Base-by-base conservation (phyloP, 2,329 filamentous ascomycete species). In the Penicillium thymicola region DNA sequence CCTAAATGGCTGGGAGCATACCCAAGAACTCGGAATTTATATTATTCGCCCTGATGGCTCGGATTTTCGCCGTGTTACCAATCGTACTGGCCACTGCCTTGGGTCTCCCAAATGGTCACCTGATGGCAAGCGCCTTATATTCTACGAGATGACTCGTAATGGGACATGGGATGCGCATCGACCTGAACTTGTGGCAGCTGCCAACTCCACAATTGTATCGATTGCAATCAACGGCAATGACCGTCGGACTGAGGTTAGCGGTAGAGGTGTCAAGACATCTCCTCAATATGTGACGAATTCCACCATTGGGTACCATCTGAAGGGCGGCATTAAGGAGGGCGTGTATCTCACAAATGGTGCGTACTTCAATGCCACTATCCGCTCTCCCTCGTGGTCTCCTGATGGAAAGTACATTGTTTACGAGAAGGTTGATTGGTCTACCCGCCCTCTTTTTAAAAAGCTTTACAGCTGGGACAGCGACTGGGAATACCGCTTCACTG, bases 401-500 rank as follows among this genome's bases (percentile, higher is more conserved):
- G 72, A 76, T 16, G 66, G 66, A 16, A 64, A 61, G 21, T 44
- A 56, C 9, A 41, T 68, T 5, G 58, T 69, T 23, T 74, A 68
- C 25, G 62, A 66, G 28, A 63, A 62, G 40, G 57, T 54, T 2
- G 58, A 48, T 16, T 75, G 68, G 65, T 58, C 65, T 4, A 60
- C 65, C 10, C 74, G 75, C 4, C 61, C 70, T 1, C 67, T 72
- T 50, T 71, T 72, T 11, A 74, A 75, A 60, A 41, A 65, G 41
- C 66, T 78, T 6, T 78, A 72, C 59, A 72, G 69, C 58, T 78
- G 70, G 69, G 72, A 78, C 41, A 36, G 41, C 7, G 71, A 76
- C 5, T 78, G 70, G 70, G 76, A 78, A 5, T 78, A 78, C 57
- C 71, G 73, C 21, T 76, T 75, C 67, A 76, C 70, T 43, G 76